Evolutionary conservation across 2,329 filamentous ascomycete genomes (phyloP).

Genomic region (Colletotrichum endophyticum): DNA sequence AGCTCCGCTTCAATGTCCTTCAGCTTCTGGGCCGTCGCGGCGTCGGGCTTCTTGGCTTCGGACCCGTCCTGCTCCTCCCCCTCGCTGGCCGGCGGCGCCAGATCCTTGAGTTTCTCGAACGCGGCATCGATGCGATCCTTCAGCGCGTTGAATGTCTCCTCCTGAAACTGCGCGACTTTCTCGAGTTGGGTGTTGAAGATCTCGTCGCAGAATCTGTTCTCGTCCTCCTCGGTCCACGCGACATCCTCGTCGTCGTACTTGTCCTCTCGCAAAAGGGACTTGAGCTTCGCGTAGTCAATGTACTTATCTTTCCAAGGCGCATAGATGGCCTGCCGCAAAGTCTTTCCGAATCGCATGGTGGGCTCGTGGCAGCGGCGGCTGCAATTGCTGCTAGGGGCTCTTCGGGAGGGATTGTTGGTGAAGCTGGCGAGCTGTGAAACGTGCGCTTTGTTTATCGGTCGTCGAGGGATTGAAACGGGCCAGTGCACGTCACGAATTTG

Average conservation of each 20-base stretch:
- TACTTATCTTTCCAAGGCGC: constrained; percentile 91
- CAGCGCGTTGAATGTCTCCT: constrained; percentile 69
- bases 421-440: background rate
- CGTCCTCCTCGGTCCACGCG: constrained; percentile 91
- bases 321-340: constrained; percentile 80
- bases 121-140: constrained; percentile 58
- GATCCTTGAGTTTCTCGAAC: constrained; percentile 77
- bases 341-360: constrained; percentile 92
- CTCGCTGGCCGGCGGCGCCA: constrained; percentile 57
- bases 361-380: background rate
- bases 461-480: background rate
- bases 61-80: constrained; percentile 5
- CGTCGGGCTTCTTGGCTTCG: constrained; percentile 56
- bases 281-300: constrained; percentile 94
- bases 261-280: constrained; percentile 84
- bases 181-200: constrained; percentile 93
- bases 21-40: constrained; percentile 55
- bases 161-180: constrained; percentile 91
- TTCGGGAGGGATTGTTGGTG: background rate
- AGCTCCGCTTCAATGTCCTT: constrained; percentile 79
- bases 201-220: constrained; percentile 93
- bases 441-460: background rate
- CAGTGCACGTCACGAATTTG: background rate
- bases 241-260: constrained; percentile 62
- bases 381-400: background rate